Conservation (phyloP, 2,329 filamentous ascomycete species). For the Mariannaea sp. region DNA sequence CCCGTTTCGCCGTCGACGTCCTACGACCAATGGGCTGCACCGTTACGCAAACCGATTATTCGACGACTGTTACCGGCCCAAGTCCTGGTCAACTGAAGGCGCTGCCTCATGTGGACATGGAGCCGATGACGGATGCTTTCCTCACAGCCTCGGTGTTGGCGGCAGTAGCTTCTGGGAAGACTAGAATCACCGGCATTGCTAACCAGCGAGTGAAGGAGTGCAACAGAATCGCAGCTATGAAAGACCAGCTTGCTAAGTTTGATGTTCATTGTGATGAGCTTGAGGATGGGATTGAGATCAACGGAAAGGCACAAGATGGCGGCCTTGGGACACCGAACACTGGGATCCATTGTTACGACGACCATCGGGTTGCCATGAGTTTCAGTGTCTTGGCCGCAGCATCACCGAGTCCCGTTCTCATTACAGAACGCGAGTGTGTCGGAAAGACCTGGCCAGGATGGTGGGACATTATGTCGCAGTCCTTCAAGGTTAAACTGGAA, state of each 20-base stretch:
- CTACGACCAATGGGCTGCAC: slow-evolving; percentile 90
- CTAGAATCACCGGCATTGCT: slow-evolving; percentile 89
- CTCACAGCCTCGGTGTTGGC: slow-evolving; percentile 92
- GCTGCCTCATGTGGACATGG: slow-evolving; percentile 89
- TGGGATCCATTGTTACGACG: slow-evolving; percentile 90
- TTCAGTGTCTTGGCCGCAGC: slow-evolving; percentile 86
- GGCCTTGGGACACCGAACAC: slow-evolving; percentile 60
- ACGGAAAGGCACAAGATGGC: slow-evolving; percentile 54
- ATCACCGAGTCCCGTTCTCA: slow-evolving; percentile 71
- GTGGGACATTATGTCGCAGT: slow-evolving; percentile 87
- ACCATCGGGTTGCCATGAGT: slow-evolving; percentile 98
- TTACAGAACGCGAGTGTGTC: slow-evolving; percentile 89
- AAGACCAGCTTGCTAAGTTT: slow-evolving; percentile 91
- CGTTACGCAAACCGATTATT: slow-evolving; percentile 81
- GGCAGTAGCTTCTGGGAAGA: slow-evolving; percentile 82
- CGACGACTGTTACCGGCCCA: slow-evolving; percentile 94
- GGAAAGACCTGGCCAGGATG: slow-evolving; percentile 99
- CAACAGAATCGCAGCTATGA: slow-evolving; percentile 95
- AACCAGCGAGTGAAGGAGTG: slow-evolving; percentile 99
- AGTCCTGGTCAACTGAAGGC: slow-evolving; percentile 72
- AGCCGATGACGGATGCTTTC: slow-evolving; percentile 99
- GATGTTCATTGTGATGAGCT: slow-evolving; percentile 85
- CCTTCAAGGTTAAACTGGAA: slow-evolving; percentile 76
- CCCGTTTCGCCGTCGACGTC: slow-evolving; percentile 89
- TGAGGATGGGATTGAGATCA: slow-evolving; percentile 87